Evolutionary conservation across 2,329 filamentous ascomycete species (phyloP), one percentile per base, ranked within the genome.

Genomic region (Microdochium paspali): DNA sequence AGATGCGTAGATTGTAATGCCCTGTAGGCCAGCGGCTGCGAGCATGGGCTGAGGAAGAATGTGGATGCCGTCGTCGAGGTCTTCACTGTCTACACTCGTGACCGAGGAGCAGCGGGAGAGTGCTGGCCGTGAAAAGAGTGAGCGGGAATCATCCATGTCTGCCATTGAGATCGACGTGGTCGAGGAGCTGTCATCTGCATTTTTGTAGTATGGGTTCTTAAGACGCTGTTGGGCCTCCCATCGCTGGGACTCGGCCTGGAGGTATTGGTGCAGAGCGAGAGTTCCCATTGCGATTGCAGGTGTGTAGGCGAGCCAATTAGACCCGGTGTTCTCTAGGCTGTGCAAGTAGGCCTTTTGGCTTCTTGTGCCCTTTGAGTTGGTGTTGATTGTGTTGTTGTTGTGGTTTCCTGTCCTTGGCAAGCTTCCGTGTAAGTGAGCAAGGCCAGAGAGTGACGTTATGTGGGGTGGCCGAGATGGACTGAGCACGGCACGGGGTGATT

Each of bases 1-100:
- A 32, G 61, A 64, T 4, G 56, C 50, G 50, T 62, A 64, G 31
- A 61, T 56, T 32, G 57, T 51, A 49, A 63, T 59, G 30, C 54
- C 35, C 23, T 40, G 35, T 9, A 40, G 35, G 15, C 35, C 35
- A 20, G 35, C 35, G 5, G 12, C 35, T 3, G 35, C 35, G 13
- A 40, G 35, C 35, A 40, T 40, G 18, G 35, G 35, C 35, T 40
- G 35, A 21, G 35, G 35, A n/a, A 40, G 18, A 20, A 40, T 40
- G 35, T 40, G 35, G 12, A 40, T n/a, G 15, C 35, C 35, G 18
- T 40, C 35, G 35, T 40, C 35, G 18, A 40, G 35, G 35, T 40
- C 35, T 40, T 40, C 35, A 21, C n/a, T 21, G 10, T 54, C 15
- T 53, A 57, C 53, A 50, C 54, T 61, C 10, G 58, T 60, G 42